phyloP scores from a whole-genome alignment of 306 rosid species.

The Rosa rugosa region DNA sequence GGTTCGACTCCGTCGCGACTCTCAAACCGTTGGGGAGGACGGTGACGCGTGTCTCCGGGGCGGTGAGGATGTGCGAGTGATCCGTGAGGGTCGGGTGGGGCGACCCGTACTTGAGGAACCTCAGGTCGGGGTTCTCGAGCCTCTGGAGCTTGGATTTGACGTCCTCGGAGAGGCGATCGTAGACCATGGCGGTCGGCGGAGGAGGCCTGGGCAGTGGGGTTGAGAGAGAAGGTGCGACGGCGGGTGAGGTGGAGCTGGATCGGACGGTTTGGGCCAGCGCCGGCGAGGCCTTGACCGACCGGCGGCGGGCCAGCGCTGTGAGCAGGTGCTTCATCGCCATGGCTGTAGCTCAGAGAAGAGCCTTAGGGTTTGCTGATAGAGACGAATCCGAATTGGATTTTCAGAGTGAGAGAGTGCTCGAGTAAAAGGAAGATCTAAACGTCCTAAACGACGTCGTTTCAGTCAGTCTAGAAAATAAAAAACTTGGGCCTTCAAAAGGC shows the following conservation, averaged over 20 bases:
- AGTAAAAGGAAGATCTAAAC: background rate
- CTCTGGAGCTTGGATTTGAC: constrained; percentile 64
- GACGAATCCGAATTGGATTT: background rate
- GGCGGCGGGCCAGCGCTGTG: constrained; percentile 61
- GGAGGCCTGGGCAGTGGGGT: constrained; percentile 52
- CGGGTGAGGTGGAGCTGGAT: constrained; percentile 47
- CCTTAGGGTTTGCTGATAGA: constrained; percentile 46
- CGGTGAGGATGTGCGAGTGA: constrained; percentile 69
- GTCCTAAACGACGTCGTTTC: background rate
- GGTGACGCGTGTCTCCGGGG: constrained; percentile 85
- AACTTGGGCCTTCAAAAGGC: background rate
- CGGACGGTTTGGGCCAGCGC: constrained; percentile 37
- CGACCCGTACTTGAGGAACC: constrained; percentile 87
- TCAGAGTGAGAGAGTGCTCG: background rate
- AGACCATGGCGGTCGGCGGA: constrained; percentile 80
- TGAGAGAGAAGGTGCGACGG: constrained; percentile 28
- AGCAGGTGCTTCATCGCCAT: constrained; percentile 82
- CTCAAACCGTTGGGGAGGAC: constrained; percentile 85
- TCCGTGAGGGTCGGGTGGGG: constrained; percentile 65
- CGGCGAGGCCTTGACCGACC: constrained; percentile 28
- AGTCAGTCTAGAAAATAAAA: background rate
- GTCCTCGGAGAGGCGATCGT: constrained; percentile 81
- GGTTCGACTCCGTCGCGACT: constrained; percentile 83
- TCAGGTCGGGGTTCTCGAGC: constrained; percentile 80
- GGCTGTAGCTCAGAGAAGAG: constrained; percentile 25